phyloP scores from a whole-genome alignment of 352 stramenopile species.

The Globisporangium takayamanum region DNA sequence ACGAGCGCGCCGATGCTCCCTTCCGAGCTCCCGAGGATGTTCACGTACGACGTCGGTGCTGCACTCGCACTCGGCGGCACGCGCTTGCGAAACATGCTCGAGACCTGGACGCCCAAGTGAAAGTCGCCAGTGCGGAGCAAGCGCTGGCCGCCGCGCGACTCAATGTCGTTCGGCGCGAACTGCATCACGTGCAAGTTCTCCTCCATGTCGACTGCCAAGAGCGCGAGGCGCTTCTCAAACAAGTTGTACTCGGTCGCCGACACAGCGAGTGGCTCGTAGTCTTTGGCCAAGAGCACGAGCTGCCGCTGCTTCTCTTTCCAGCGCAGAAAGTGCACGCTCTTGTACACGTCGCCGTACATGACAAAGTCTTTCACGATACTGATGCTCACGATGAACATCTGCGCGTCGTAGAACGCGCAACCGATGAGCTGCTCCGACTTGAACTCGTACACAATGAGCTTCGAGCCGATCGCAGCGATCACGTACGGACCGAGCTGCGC shows the following conservation, averaged over 20 bases:
- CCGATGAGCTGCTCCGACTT: constrained; percentile 84
- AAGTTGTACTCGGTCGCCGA: constrained; percentile 80
- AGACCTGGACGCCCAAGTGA: constrained; percentile 72
- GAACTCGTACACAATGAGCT: constrained; percentile 87
- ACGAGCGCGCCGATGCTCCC: constrained; percentile 69
- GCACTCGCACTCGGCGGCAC: constrained; percentile 21
- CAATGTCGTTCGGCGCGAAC: constrained; percentile 79
- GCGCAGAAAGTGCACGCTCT: constrained; percentile 83
- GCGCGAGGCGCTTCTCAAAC: constrained; percentile 62
- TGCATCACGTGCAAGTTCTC: constrained; percentile 86
- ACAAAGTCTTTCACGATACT: constrained; percentile 83
- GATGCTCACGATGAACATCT: constrained; percentile 84
- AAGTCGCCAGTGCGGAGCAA: constrained; percentile 79
- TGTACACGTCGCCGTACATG: constrained; percentile 86
- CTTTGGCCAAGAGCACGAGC: constrained; percentile 76
- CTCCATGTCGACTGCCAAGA: constrained; percentile 77
- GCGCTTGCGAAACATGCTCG: constrained; percentile 77
- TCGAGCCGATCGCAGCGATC: constrained; percentile 77
- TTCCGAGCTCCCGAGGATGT: constrained; percentile 75
- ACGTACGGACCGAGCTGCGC: constrained; percentile 76
- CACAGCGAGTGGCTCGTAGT: constrained; percentile 77
- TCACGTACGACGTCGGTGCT: constrained; percentile 46
- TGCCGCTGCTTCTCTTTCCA: constrained; percentile 83
- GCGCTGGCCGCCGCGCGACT: constrained; percentile 76
- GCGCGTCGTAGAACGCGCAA: constrained; percentile 83